phyloP scores from a whole-genome alignment of 176 grass and related monocot species.

The Tuctoria greenei region DNA sequence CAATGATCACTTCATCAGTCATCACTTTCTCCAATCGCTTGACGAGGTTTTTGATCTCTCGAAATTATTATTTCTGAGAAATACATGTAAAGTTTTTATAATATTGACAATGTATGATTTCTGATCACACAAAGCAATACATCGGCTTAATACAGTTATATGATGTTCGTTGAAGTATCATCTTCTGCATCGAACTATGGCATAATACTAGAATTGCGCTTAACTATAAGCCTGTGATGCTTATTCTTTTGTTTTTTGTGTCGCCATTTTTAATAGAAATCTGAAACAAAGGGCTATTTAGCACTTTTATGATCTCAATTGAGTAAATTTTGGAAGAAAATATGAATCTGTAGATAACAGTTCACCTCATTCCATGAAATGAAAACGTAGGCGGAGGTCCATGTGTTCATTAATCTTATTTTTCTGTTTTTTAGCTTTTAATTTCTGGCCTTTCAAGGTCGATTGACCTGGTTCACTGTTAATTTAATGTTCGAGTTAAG shows the following conservation, averaged over 20 bases:
- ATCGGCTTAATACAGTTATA: neutral
- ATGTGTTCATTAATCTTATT: neutral
- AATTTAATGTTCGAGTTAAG: too few species aligned
- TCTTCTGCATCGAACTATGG: neutral
- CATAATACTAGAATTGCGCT: neutral
- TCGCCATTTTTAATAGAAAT: neutral
- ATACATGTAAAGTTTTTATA: neutral
- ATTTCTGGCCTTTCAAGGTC: neutral
- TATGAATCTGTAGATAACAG: neutral
- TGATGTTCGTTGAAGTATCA: neutral
- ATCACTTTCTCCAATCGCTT: neutral
- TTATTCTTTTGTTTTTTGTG: neutral
- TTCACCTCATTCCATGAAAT: neutral
- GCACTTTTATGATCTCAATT: neutral
- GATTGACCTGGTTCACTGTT: neutral
- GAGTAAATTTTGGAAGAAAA: neutral
- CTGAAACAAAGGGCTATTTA: neutral
- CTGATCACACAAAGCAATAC: neutral
- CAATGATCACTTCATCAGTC: neutral
- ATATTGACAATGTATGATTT: neutral
- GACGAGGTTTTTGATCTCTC: neutral
- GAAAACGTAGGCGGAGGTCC: neutral
- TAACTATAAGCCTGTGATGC: too few species aligned
- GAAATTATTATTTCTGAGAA: neutral
- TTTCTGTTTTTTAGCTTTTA: conserved; percentile 9